Evolutionary conservation across 106 monocot species (phyloP).

Genomic region (Allium cepa): DNA sequence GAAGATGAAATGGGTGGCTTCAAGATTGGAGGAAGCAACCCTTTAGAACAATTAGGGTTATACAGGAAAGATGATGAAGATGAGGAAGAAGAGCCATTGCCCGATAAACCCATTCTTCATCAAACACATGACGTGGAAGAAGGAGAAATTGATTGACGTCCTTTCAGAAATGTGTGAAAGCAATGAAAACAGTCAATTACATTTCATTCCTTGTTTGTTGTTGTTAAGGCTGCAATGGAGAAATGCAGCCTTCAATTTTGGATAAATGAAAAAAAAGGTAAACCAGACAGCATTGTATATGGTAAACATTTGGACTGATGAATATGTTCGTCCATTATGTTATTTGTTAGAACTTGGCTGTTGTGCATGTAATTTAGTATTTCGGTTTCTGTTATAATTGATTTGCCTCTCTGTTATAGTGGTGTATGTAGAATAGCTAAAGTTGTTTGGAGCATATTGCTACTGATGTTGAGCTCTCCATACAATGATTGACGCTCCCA

Average conservation of each 20-base stretch:
- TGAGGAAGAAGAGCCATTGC: slow-evolving; percentile 67
- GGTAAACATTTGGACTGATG: too few species aligned
- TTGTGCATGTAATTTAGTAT: too few species aligned
- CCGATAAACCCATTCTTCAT: slow-evolving; percentile 3
- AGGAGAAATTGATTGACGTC: slow-evolving; percentile 55
- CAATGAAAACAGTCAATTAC: not conserved
- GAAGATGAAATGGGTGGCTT: slow-evolving; percentile 57
- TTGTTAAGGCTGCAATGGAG: not conserved
- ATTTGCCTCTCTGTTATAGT: too few species aligned
- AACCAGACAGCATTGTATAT: too few species aligned
- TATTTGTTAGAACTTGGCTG: too few species aligned
- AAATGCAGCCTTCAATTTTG: slow-evolving; percentile 12
- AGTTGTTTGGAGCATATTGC: too few species aligned
- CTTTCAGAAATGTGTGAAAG: too few species aligned
- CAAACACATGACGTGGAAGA: slow-evolving; percentile 36
- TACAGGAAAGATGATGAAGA: slow-evolving; percentile 90
- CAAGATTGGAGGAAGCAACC: slow-evolving; percentile 53
- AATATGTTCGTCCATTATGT: too few species aligned
- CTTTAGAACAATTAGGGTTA: slow-evolving; percentile 81
- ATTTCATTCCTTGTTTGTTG: not conserved
- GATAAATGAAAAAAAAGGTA: not conserved
- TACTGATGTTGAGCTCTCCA: too few species aligned
- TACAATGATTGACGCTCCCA: too few species aligned
- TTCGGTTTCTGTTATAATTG: too few species aligned
- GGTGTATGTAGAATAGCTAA: too few species aligned